Evolutionary conservation across 1,284 basidiomycete genomes (phyloP), one percentile per base, ranked within the genome.

Genomic region (Tremellales sp.): DNA sequence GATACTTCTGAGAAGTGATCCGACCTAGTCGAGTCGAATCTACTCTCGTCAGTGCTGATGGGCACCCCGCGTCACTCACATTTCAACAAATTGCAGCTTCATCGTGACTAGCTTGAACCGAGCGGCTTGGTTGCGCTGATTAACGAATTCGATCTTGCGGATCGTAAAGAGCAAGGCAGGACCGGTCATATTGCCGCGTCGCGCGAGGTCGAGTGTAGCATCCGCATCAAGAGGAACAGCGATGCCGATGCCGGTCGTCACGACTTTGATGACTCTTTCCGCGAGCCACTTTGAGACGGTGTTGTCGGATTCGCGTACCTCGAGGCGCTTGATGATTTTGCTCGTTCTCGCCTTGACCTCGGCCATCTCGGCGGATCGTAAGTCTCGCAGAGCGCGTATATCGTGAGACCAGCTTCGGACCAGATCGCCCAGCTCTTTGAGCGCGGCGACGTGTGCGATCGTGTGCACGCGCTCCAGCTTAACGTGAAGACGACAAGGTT

Each of bases 361-460:
- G 29, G 81, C 82, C 5, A 93, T 75, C 61, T 94, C 89, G 0
- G 77, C 73, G 3, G 83, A 81, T 31, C 89, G 82, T 58, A 85
- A 82, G 58, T 87, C 84, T 60, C 83, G 80, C 26, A 86, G 79
- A 17, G 81, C 74, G 19, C 84, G 75, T 46, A 93, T 78, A 62
- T 94, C 91, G 5, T 81, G 80, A 81, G 88, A 63, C 58, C 64
- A 62, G 46, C 90, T 81, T 63, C 90, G 87, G 43, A 92, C 73
- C 50, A 92, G 86, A 67, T 94, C 91, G 13, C 85, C 86, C 11
- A 94, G 75, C 64, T 92, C 87, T 27, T 85, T 85, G 45, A 94
- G 84, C 0, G 91, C 91, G 52, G 87, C 87, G 15, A 91, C 84
- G 68, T 92, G 89, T 85, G 93, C 85, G 41, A 93, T 87, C 0